Base-by-base conservation (phyloP, 768 basidiomycete genomes). In the Hemileccinum rubropunctum region DNA sequence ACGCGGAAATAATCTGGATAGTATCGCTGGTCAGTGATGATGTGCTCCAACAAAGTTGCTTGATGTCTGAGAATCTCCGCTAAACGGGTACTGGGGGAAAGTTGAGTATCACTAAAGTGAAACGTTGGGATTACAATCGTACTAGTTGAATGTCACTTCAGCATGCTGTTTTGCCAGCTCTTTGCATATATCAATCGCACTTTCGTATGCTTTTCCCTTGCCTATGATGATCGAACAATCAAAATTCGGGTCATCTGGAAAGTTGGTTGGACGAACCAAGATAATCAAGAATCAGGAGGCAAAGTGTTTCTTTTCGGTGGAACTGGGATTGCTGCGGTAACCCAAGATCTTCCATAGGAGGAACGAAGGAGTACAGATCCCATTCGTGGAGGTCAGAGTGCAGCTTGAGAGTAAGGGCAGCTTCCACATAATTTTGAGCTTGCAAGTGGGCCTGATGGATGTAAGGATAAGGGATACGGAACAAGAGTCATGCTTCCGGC, bases 141-240 rank as follows among this genome's bases (percentile, higher is more conserved):
- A 94, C 86, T 94, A 93, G 66, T 95, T 90, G 74, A 89, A 95
- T 6, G 94, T 92, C 47, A 91, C 79, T 64, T 86, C 84, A 14
- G 88, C 80, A 71, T 98, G 95, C 65, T 98, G 93, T 52, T 74
- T 82, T 13, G 87, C 87, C 21, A 98, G 72, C 59, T 98, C 95
- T 70, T 90, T 91, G 72, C 91, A 95, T 42, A 98, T 88, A 41
- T 91, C 88, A 50, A 97, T 84, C 3, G 93, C 95, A 45, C 81
- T 86, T 68, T 98, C 95, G 82, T 92, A 98, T n/a, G 95, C 95
- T 61, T 95, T 94, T 10, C 95, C 95, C 69, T 94, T 91, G 43
- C 91, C 92, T 94, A 52, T 20, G 46, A 52, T 47, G 1, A 17
- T 17, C 21, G 6, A 28, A 36, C 39, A 14, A 32, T 54, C 41